Evolutionary conservation across 345 rosid species (phyloP).

Genomic region (Eucalyptus globulus): DNA sequence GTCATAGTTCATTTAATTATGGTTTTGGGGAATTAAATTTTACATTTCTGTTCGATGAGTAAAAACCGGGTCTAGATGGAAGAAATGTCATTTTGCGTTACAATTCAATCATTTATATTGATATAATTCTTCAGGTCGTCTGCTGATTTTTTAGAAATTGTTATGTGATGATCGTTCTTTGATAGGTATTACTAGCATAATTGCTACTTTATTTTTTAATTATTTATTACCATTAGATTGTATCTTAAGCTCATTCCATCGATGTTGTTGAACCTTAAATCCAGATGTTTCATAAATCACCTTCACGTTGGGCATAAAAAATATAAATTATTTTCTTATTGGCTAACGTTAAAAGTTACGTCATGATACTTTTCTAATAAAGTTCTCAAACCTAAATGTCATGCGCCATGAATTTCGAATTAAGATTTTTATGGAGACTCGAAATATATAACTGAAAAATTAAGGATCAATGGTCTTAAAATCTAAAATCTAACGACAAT

Average conservation of each 20-base stretch:
- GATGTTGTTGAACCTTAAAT: neutral
- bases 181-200: neutral
- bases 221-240: neutral
- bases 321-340: neutral
- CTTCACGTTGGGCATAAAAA: neutral
- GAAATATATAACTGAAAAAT: neutral
- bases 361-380: neutral
- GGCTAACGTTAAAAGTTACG: neutral
- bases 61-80: neutral
- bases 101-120: neutral
- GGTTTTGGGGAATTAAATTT: neutral
- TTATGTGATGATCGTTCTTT: neutral
- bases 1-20: neutral
- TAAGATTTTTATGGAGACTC: rapidly evolving
- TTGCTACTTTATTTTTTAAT: neutral
- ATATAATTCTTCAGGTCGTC: neutral
- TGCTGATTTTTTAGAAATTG: neutral
- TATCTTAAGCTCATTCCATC: neutral
- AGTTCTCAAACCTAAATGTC: neutral
- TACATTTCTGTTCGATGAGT: neutral
- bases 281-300: neutral
- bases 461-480: neutral
- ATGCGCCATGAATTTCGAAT: neutral
- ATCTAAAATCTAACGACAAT: neutral
- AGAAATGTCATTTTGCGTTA: neutral